phyloP scores from a whole-genome alignment of 371 early-diverging fungal species.

The Mycotypha africana region DNA sequence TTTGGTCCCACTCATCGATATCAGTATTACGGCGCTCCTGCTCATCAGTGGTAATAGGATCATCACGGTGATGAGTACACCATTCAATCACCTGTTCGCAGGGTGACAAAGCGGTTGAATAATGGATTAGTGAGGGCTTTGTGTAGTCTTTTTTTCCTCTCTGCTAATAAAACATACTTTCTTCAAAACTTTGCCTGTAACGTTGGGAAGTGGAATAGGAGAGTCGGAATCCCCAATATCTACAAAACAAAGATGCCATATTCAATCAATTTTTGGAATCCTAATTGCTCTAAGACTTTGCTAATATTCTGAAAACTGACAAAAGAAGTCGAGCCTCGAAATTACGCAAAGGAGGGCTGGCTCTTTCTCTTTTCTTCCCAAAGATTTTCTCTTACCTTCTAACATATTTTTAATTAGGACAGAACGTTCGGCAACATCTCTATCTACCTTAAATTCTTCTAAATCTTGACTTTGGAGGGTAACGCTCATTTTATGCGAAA shows the following conservation, averaged over 20 bases:
- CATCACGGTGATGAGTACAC: conserved; percentile 74
- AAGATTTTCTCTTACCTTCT: conserved; percentile 48
- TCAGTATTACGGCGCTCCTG: conserved; percentile 64
- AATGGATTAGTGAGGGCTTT: background rate
- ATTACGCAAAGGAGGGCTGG: too few relatives aligned
- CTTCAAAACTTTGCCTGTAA: conserved; percentile 60
- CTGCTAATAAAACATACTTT: conserved; percentile 42
- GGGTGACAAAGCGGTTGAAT: too few relatives aligned
- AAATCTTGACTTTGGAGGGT: conserved; percentile 60
- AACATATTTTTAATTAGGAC: conserved; percentile 92
- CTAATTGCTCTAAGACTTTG: too few relatives aligned
- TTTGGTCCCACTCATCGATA: conserved; percentile 80
- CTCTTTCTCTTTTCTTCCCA: background rate
- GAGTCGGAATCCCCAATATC: conserved; percentile 75
- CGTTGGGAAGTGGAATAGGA: conserved; percentile 78
- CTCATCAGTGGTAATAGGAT: conserved; percentile 58
- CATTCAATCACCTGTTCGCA: conserved; percentile 81
- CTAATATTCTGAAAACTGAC: too few relatives aligned
- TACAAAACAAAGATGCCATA: conserved; percentile 2
- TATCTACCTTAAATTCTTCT: conserved; percentile 72
- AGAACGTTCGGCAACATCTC: conserved; percentile 83
- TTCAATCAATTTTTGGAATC: too few relatives aligned
- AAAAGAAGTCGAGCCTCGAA: too few relatives aligned
- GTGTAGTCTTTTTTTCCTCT: background rate
- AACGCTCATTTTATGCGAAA: conserved; percentile 36